Evolutionary conservation across 176 grass and related monocot species (phyloP), one percentile per base, ranked within the genome.

Genomic region (Carex pumila): DNA sequence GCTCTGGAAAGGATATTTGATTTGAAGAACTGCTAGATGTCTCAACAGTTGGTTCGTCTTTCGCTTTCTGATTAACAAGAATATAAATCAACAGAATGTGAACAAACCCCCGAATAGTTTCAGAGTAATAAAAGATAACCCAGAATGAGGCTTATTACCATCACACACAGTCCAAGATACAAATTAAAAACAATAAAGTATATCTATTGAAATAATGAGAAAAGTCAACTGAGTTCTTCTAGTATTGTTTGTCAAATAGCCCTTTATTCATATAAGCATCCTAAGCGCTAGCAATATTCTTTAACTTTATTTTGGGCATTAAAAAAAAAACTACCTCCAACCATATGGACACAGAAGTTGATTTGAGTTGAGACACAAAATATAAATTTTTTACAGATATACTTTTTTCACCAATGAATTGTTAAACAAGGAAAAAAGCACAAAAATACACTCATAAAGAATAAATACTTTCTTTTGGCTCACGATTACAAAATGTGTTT

Each of bases 1-100:
- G 91, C 85, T 99, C 91, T 59, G 85, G 78, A 68, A 90, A 80
- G 12, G 93, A 85, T 70, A 84, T 85, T 88, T 86, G 91, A 89
- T 99, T 99, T 86, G 87, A 62, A 43, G 66, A 90, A 88, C 90
- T 72, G 30, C 73, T 77, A 14, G 73, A 77, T 77, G 78, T 63
- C 81, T 87, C 61, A 62, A 62, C 58, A 50, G 85, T 62, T 79
- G 86, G 41, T 66, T 92, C 85, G 29, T 89, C 62, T 79, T 90
- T 94, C 69, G 88, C 81, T 79, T 99, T 92, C 93, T 96, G 83
- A 72, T 65, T 57, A 52, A 79, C 82, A 12, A 6, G 41, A 30
- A 76, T 13, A 85, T 60, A 71, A 69, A 65, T 37, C 54, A 52
- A 25, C 19, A 58, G 52, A 5, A 85, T 65, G 1, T 58, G 67